Conservation (phyloP, 768 basidiomycete species). For the Mycena amicta region DNA sequence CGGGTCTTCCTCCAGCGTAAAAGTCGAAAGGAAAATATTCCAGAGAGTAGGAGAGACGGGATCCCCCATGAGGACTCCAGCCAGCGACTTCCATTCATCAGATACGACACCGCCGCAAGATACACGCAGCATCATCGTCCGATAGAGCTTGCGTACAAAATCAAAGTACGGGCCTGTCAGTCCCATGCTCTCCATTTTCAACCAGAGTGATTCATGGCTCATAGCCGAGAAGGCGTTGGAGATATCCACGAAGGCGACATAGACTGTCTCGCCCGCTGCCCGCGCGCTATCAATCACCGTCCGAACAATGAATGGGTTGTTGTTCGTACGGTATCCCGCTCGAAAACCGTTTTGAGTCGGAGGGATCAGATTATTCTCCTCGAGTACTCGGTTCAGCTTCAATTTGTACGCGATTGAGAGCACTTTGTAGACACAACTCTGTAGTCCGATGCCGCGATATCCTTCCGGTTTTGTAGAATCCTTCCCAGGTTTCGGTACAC, state of each 20-base stretch:
- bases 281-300: slow-evolving; percentile 23
- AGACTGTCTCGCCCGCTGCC: slow-evolving; percentile 12
- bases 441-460: not conserved
- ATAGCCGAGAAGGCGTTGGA: slow-evolving; percentile 26
- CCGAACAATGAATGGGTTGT: slow-evolving; percentile 25
- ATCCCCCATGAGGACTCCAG: slow-evolving; percentile 2
- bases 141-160: slow-evolving; percentile 9
- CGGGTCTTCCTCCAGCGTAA: not conserved
- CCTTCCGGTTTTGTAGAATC: not conserved
- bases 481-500: not conserved
- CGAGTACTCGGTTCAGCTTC: not conserved
- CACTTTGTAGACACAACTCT: not conserved
- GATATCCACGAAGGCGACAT: slow-evolving; percentile 24
- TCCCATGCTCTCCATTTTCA: slow-evolving; percentile 18
- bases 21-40: slow-evolving; percentile 5
- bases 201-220: slow-evolving; percentile 18
- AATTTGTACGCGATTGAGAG: not conserved
- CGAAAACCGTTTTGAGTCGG: slow-evolving; percentile 28
- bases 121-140: slow-evolving; percentile 4
- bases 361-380: slow-evolving; percentile 14
- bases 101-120: not conserved
- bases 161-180: slow-evolving; percentile 11
- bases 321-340: slow-evolving; percentile 16
- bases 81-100: not conserved
- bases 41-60: slow-evolving; percentile 1